A percentile compares a stretch with the other conserved stretches of the same genome.
Conservation (phyloP, 176 grass and related monocot genomes). For the Aechmea fasciata region DNA sequence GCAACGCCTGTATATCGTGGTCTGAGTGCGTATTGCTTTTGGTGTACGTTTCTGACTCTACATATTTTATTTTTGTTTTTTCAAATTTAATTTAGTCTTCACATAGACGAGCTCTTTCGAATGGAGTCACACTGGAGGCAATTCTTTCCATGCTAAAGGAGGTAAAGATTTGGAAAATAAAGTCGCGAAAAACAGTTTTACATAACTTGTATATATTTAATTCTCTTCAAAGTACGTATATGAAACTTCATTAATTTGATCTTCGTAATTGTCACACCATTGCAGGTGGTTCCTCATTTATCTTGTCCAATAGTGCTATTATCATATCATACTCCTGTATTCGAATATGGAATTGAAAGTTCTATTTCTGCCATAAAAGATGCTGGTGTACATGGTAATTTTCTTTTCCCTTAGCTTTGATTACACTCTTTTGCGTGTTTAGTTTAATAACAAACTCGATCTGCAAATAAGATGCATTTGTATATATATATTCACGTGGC, state of each 20-base stretch:
- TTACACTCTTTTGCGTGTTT: neutral
- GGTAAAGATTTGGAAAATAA: conserved; percentile 5
- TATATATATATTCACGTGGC: no score
- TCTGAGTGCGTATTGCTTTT: no score
- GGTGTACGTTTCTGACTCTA: no score
- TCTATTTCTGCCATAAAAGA: conserved; percentile 5
- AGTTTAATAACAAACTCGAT: neutral
- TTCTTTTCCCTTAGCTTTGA: neutral
- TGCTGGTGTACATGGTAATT: conserved; percentile 15
- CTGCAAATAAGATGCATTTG: no score
- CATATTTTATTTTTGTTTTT: no score
- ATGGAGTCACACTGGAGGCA: neutral
- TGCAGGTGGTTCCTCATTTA: conserved; percentile 22
- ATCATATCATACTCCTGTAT: conserved; percentile 10
- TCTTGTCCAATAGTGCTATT: conserved; percentile 19
- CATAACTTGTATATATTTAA: no score
- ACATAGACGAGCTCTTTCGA: conserved; percentile 17
- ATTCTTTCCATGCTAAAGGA: conserved; percentile 19
- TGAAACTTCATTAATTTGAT: no score
- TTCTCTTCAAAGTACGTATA: no score
- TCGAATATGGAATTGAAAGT: neutral
- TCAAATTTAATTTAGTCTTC: no score
- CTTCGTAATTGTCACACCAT: neutral
- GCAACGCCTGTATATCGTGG: no score
- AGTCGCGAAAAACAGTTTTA: neutral